A percentile compares a stretch with the other conserved stretches of the same genome.
Evolutionary conservation across 75 land plant species (phyloP).

Genomic region (Pseudotsuga menziesii): DNA sequence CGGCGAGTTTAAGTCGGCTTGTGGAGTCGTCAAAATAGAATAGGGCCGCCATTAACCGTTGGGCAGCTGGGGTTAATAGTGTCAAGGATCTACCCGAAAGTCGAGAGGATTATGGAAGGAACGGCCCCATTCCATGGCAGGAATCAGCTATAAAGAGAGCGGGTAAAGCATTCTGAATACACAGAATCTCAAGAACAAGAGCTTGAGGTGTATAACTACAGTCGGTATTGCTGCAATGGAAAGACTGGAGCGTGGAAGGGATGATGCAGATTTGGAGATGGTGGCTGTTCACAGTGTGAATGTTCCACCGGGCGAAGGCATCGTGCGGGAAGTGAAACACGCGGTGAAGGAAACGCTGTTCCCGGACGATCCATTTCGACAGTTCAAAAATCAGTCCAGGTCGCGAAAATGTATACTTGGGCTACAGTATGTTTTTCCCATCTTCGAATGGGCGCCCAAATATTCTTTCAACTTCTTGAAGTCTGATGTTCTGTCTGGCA

Average conservation of each 20-base stretch:
- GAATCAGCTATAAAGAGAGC: too few species aligned
- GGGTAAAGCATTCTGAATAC: too few species aligned
- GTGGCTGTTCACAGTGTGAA: slow-evolving; percentile 1
- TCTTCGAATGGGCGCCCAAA: slow-evolving; percentile 44
- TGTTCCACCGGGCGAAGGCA: background rate
- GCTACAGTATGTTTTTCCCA: slow-evolving; percentile 56
- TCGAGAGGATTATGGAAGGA: too few species aligned
- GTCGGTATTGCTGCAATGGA: background rate
- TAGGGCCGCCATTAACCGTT: too few species aligned
- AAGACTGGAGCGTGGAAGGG: background rate
- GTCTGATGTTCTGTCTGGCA: slow-evolving; percentile 44
- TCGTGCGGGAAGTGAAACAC: background rate
- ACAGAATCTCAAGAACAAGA: too few species aligned
- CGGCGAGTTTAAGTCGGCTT: too few species aligned
- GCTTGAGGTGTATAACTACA: too few species aligned
- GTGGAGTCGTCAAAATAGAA: too few species aligned
- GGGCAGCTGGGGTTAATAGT: too few species aligned
- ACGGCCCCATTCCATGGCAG: too few species aligned
- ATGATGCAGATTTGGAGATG: slow-evolving; percentile 10
- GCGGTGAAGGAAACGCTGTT: slow-evolving; percentile 27
- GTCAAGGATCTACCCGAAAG: too few species aligned
- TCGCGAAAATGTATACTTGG: slow-evolving; percentile 17
- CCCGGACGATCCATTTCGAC: slow-evolving; percentile 32
- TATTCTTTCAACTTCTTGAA: slow-evolving; percentile 36
- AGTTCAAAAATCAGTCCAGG: slow-evolving; percentile 19